Conservation (phyloP, 2,329 filamentous ascomycete genomes). For the Stachybotrys chartarum region DNA sequence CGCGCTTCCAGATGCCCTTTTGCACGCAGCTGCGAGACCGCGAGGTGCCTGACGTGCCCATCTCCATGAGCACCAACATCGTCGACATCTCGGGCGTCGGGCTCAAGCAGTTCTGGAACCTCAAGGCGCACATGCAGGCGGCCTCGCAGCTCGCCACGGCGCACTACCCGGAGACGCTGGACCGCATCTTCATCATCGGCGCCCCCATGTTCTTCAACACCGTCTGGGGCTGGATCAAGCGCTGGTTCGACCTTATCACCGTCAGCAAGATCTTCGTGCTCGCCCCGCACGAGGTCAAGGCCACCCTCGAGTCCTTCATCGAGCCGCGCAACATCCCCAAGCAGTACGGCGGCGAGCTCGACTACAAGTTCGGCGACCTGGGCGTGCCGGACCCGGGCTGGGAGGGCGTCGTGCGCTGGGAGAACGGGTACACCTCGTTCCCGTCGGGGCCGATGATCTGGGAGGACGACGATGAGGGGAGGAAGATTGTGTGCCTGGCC, state of each 20-base stretch:
- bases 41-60: slow-evolving; percentile 70
- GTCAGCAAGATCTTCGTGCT: slow-evolving; percentile 96
- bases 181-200: slow-evolving; percentile 63
- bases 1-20: slow-evolving; percentile 77
- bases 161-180: slow-evolving; percentile 90
- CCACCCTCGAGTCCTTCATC: slow-evolving; percentile 75
- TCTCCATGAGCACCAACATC: slow-evolving; percentile 90
- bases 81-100: slow-evolving; percentile 86
- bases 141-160: slow-evolving; percentile 83
- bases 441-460: slow-evolving; percentile 52
- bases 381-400: slow-evolving; percentile 63
- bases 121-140: slow-evolving; percentile 90
- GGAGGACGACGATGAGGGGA: slow-evolving; percentile 37
- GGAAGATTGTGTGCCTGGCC: slow-evolving; percentile 43
- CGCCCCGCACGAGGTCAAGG: slow-evolving; percentile 60
- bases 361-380: slow-evolving; percentile 72
- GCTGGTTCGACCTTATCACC: slow-evolving; percentile 91
- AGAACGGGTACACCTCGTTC: slow-evolving; percentile 44
- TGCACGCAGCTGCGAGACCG: slow-evolving; percentile 70
- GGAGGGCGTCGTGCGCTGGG: slow-evolving; percentile 42
- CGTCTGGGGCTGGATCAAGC: slow-evolving; percentile 91
- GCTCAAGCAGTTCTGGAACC: slow-evolving; percentile 90
- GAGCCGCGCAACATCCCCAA: slow-evolving; percentile 78
- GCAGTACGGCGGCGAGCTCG: slow-evolving; percentile 79
- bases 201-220: slow-evolving; percentile 88